phyloP scores from a whole-genome alignment of 2,329 filamentous ascomycete genomes.

The Chrysoporthe austroafricana region DNA sequence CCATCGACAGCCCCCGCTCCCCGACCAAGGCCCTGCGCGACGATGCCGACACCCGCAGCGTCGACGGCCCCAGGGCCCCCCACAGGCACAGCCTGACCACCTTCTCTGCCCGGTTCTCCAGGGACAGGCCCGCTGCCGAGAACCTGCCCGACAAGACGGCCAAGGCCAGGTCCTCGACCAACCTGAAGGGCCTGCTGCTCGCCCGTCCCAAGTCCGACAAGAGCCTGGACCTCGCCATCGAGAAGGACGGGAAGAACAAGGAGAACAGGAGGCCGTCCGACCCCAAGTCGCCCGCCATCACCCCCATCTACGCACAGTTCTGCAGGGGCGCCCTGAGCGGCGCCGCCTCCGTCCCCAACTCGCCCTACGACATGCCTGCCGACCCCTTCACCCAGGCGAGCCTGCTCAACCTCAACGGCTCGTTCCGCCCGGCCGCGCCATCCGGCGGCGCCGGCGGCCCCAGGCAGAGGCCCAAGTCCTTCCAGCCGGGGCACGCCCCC shows the following conservation, averaged over 20 bases:
- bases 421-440: constrained; percentile 27
- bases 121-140: constrained; percentile 41
- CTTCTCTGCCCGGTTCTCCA: constrained; percentile 46
- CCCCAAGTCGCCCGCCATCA: constrained; percentile 47
- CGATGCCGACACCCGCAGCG: constrained; percentile 4
- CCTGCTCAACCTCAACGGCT: constrained; percentile 28
- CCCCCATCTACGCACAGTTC: constrained; percentile 85
- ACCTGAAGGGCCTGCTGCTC: constrained; percentile 76
- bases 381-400: constrained; percentile 25
- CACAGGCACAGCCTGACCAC: constrained; percentile 50
- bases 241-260: constrained; percentile 70
- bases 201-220: constrained; percentile 75
- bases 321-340: constrained; percentile 44
- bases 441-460: constrained; percentile 16
- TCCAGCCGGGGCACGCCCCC: constrained; percentile 44
- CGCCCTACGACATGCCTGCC: constrained; percentile 16
- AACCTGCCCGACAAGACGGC: constrained; percentile 65
- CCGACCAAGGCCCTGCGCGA: constrained; percentile 18
- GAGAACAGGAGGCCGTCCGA: constrained; percentile 75
- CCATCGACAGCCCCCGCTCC: constrained; percentile 20
- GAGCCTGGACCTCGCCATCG: constrained; percentile 59
- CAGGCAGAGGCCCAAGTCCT: constrained; percentile 56
- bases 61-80: constrained; percentile 38
- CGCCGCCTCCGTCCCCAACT: constrained; percentile 30
- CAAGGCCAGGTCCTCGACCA: constrained; percentile 83